Percentiles rank a stretch among this genome's conserved stretches.
Conservation (phyloP, 1,139 yeast genomes). For the Scheffersomyces illinoinensis region DNA sequence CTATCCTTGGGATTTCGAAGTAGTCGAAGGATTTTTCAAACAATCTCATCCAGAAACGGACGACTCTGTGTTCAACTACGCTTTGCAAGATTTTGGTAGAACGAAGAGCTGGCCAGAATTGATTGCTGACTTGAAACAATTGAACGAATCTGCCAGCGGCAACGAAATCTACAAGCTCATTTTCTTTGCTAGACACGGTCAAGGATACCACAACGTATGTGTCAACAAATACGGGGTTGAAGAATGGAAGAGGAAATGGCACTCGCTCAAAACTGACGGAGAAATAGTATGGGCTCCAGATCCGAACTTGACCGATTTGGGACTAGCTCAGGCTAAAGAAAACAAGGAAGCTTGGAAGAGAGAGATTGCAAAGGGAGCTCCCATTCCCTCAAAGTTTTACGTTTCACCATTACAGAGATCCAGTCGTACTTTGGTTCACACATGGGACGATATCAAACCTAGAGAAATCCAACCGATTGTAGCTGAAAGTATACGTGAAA, state of each 20-base stretch:
- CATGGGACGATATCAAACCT: constrained; percentile 23
- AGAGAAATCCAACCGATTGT: constrained; percentile 11
- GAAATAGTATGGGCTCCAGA: constrained; percentile 50
- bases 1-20: constrained; percentile 36
- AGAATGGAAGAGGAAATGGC: constrained; percentile 45
- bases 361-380: constrained; percentile 19
- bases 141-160: constrained; percentile 28
- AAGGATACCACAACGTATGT: constrained; percentile 47
- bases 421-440: constrained; percentile 19
- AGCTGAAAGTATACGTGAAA: constrained; percentile 15
- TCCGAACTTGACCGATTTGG: constrained; percentile 42
- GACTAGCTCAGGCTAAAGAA: constrained; percentile 36
- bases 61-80: constrained; percentile 37
- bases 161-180: constrained; percentile 36
- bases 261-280: constrained; percentile 41
- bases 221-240: constrained; percentile 42
- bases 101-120: constrained; percentile 34
- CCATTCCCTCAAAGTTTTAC: constrained; percentile 22
- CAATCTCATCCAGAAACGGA: constrained; percentile 40
- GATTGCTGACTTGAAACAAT: constrained; percentile 21
- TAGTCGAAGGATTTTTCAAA: constrained; percentile 38
- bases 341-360: constrained; percentile 20
- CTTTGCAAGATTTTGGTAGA: constrained; percentile 40
- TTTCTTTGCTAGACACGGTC: constrained; percentile 48
- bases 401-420: constrained; percentile 27